Evolutionary conservation across 202 grass and related monocot genomes (phyloP), one percentile per base, ranked within the genome.

Genomic region (Carex sylvatica): DNA sequence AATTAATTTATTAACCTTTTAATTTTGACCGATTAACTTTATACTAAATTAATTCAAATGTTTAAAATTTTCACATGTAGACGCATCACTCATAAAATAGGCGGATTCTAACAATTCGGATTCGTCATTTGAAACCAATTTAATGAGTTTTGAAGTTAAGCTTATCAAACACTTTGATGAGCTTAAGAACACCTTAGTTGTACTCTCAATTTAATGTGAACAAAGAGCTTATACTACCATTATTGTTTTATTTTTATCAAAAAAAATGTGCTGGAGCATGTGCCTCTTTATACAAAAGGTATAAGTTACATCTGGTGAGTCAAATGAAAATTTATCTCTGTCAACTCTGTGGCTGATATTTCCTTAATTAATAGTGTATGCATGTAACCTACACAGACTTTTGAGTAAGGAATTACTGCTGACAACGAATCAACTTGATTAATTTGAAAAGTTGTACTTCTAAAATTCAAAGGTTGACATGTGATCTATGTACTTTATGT

Each of bases 211-310:
- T 15, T 68, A 67, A 63, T 68, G 24, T 82, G 61, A 82, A 82
- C 23, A 62, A 22, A 58, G 26, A 53, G 49, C 24, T 33, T 38
- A 65, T 66, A 49, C 36, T 49, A 49, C 46, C 10, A 53, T 26
- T 82, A 67, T 68, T 67, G 23, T 55, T 66, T 82, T n/a, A n/a
- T n/a, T 67, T 53, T 69, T 69, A 35, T 58, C 15, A 35, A 55
- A 67, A 24, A 65, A 67, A 68, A 67, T 82, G 42, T 61, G 78
- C 60, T 65, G 13, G 78, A 81, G 78, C 78, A 81, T 81, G 78
- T 80, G 78, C 56, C 13, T 23, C 60, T 82, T 18, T 38, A 19
- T 16, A 36, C 28, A 20, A 42, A 46, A 20, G 36, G 6, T 66
- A 13, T 12, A 74, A 18, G 71, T 53, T 23, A 74, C 23, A 74